Evolutionary conservation across 768 basidiomycete species (phyloP), one percentile per base, ranked within the genome.

Genomic region (button mushroom (Agaricus bisporus)): DNA sequence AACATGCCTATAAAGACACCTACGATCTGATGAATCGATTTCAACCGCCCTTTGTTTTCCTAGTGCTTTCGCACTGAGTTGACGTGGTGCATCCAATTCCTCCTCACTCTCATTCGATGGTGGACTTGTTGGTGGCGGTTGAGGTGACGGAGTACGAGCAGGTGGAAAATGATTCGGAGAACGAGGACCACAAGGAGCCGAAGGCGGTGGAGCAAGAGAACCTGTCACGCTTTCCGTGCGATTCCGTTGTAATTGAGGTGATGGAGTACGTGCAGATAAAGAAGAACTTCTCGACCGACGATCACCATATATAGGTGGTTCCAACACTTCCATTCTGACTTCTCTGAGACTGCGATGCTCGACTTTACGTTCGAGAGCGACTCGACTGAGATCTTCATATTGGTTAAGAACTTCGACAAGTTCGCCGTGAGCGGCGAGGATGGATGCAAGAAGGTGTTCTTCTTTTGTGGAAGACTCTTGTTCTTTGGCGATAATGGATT

Each of bases 11-110:
- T 10, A 10, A 52, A 39, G 35, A 36, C 50, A 73, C 80, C 53
- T 59, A 80, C 80, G 69, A 35, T 80, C 79, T 25, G 66, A 55
- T 39, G 32, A 15, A 8, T 73, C 79, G 36, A 68, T 65, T 41
- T 80, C 81, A 8, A 83, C 67, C 14, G 85, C 80, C 60, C 73
- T 78, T 59, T 89, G 78, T 71, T 95, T 97, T 15, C 93, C 93
- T 2, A 94, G 76, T 3, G 93, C 91, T 66, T 95, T 97, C 35
- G 80, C 86, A 64, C 90, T 93, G 0, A 89, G 93, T 58, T 77
- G 75, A 10, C 74, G 61, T n/a, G 78, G 80, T 12, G 70, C 70
- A 14, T 74, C 73, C 4, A 64, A 65, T 11, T 61, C 57, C 20
- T 42, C 46, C 39, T 32, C 45, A 11, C 28, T 17, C n/a, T 35